Percentiles rank a stretch among this genome's conserved stretches.
These are phyloP conservation scores for Pezicula neosporulosa DNA, from an alignment of 2,329 filamentous ascomycete species.

Conservation along the genomic window DNA sequence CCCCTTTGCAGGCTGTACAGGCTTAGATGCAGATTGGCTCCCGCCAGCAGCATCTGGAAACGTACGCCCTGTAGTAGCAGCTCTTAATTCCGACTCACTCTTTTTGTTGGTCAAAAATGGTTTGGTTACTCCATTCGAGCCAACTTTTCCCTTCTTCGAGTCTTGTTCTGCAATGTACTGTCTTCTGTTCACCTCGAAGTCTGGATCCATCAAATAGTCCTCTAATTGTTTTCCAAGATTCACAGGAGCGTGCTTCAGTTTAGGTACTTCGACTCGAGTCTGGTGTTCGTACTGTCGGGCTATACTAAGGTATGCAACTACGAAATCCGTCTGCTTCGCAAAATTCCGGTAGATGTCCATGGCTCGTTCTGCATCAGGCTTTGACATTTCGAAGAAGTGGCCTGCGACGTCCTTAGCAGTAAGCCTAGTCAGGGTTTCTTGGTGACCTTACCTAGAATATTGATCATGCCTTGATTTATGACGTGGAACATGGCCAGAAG, in stretches of 20 bases:
- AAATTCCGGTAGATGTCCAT: conserved; percentile 91
- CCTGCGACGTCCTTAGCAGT: conserved; percentile 45
- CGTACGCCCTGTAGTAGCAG: conserved; percentile 18
- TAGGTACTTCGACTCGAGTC: conserved; percentile 90
- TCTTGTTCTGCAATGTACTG: conserved; percentile 90
- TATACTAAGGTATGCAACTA: conserved; percentile 84
- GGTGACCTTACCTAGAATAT: conserved; percentile 72
- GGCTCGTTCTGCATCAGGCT: conserved; percentile 85
- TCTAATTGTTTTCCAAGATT: conserved; percentile 86
- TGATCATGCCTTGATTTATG: conserved; percentile 96
- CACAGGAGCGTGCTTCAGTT: conserved; percentile 94
- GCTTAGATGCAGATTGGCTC: conserved; percentile 32
- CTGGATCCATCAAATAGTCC: conserved; percentile 90
- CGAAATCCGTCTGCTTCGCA: conserved; percentile 85
- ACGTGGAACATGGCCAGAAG: conserved; percentile 88
- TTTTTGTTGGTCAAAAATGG: conserved; percentile 38
- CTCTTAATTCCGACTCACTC: conserved; percentile 23
- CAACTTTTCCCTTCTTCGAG: conserved; percentile 47
- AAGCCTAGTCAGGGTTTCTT: background rate
- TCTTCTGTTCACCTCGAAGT: conserved; percentile 89
- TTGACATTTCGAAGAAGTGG: conserved; percentile 98
- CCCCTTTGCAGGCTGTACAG: conserved; percentile 51
- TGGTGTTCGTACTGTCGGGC: conserved; percentile 89
- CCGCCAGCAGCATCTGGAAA: conserved; percentile 25
- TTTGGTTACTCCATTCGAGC: conserved; percentile 34